Evolutionary conservation across 2,329 filamentous ascomycete species (phyloP).

Genomic region (Venturia oleaginea): DNA sequence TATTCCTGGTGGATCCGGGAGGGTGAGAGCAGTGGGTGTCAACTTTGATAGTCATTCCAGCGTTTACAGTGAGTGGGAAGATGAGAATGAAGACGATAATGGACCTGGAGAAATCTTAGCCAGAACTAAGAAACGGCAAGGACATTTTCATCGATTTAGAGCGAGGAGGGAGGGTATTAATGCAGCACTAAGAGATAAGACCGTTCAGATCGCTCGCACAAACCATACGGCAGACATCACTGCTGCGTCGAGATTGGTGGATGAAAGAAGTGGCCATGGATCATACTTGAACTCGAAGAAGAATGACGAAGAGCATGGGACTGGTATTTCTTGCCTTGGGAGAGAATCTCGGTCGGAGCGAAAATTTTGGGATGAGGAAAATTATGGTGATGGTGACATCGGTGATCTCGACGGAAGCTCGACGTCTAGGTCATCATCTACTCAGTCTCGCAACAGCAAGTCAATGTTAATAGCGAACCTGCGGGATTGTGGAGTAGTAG

Average conservation of each 20-base stretch:
- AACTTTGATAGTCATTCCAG: background rate
- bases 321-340: background rate
- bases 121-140: background rate
- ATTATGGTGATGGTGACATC: background rate
- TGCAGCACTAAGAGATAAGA: background rate
- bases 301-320: background rate
- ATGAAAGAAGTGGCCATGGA: background rate
- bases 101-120: background rate
- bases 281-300: background rate
- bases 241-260: background rate
- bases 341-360: background rate
- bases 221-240: background rate
- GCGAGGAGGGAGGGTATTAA: background rate
- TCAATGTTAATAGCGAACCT: too few relatives aligned
- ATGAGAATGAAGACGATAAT: background rate
- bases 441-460: too few relatives aligned
- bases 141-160: background rate
- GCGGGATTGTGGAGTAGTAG: too few relatives aligned
- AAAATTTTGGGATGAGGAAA: background rate
- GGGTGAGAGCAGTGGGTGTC: background rate
- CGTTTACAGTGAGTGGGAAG: background rate
- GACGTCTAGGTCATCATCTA: background rate
- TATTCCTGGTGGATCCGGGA: background rate
- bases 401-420: background rate
- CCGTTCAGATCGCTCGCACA: background rate